Conservation (phyloP, 768 basidiomycete species). For the Stropharia rugosoannulata region DNA sequence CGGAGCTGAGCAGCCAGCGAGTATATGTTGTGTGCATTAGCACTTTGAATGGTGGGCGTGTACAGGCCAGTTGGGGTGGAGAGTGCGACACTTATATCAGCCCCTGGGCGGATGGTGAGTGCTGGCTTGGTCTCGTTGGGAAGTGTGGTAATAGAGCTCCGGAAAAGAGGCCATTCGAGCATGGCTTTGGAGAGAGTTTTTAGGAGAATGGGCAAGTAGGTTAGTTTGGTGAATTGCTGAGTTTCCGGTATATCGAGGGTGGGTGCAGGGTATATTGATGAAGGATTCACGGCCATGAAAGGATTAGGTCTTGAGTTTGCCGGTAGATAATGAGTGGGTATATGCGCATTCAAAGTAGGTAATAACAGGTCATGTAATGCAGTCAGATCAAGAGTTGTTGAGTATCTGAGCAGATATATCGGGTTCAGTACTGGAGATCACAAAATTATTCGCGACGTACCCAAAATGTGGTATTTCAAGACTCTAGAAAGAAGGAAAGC, state of each 20-base stretch:
- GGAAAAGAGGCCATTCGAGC: slow-evolving; percentile 83
- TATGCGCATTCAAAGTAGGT: slow-evolving; percentile 64
- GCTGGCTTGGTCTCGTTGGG: slow-evolving; percentile 50
- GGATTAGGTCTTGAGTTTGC: slow-evolving; percentile 15
- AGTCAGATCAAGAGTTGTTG: slow-evolving; percentile 75
- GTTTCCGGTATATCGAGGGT: slow-evolving; percentile 45
- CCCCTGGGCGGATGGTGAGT: slow-evolving; percentile 67
- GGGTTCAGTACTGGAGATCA: not conserved
- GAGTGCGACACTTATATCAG: slow-evolving; percentile 76
- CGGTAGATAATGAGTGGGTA: slow-evolving; percentile 55
- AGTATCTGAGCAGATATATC: slow-evolving; percentile 46
- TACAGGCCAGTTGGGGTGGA: slow-evolving; percentile 83
- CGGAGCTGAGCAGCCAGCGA: slow-evolving; percentile 59
- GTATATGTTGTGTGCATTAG: slow-evolving; percentile 57
- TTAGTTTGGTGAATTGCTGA: slow-evolving; percentile 63
- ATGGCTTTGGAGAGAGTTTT: slow-evolving; percentile 81
- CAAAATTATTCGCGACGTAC: slow-evolving; percentile 29
- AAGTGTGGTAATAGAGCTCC: slow-evolving; percentile 63
- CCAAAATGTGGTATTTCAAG: slow-evolving; percentile 87
- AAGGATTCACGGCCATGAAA: slow-evolving; percentile 34
- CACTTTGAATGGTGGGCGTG: slow-evolving; percentile 66
- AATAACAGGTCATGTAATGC: slow-evolving; percentile 61
- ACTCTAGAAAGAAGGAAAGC: slow-evolving; percentile 45
- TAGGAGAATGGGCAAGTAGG: slow-evolving; percentile 80
- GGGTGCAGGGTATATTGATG: slow-evolving; percentile 37